Evolutionary conservation across 1,284 basidiomycete species (phyloP), one percentile per base, ranked within the genome.

Genomic region (Marasmius sp.): DNA sequence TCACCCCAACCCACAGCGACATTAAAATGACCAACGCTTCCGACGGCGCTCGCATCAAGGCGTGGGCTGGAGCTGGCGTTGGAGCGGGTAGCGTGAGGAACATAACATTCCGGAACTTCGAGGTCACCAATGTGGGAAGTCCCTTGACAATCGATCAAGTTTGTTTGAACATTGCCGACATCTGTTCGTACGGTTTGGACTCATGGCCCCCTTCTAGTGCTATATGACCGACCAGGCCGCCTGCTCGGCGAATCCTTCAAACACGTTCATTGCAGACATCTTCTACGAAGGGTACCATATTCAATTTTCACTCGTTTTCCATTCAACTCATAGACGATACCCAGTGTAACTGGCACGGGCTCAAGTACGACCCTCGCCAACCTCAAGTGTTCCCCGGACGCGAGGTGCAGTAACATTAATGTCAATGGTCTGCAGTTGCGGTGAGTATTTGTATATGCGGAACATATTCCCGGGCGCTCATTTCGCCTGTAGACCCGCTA

Each of bases 31-130:
- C 77, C 36, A 85, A 86, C 61, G 82, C 84, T 11, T 75, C 84
- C 62, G 86, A 88, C 65, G 87, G 85, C 0, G 86, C 85, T 0
- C 78, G 86, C 20, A 88, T 88, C 71, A 88, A 88, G 71, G 84
- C 85, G 3, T 88, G 83, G 72, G 85, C 85, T 5, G 86, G 86
- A 0, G 77, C 78, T 1, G 83, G 85, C 41, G 85, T 86, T 7
- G 86, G 87, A 7, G 77, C 76, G 20, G 86, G 87, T 1, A 82
- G 81, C 58, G 87, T 88, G 54, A 80, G 79, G 69, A 88, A 85
- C 60, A 71, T 86, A 64, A 84, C 81, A 0, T 85, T 81, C 67
- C 66, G 71, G 54, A 77, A 79, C 64, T 85, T 84, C 70, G 64
- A 75, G 61, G 81, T 82, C 60, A 75, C 73, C 58, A 81, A 84